A percentile compares a stretch with the other conserved stretches of the same genome.
These are phyloP conservation scores for Ramalina peruviana DNA, from an alignment of 495 filamentous ascomycete genomes.

Conservation along the genomic window DNA sequence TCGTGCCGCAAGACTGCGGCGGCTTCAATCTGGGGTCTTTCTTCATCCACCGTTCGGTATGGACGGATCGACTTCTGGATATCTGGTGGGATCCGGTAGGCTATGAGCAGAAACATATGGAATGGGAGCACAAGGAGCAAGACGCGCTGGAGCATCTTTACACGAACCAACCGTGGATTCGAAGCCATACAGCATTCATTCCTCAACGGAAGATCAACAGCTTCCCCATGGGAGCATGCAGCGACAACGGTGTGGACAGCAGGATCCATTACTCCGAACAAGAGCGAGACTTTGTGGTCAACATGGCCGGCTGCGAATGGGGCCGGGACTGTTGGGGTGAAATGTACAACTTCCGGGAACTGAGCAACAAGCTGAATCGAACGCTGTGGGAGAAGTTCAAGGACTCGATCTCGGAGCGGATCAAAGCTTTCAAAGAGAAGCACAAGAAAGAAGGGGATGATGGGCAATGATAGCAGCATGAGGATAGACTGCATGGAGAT, in stretches of 20 bases:
- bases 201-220: slow-evolving; percentile 88
- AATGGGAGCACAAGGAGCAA: slow-evolving; percentile 98
- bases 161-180: slow-evolving; percentile 80
- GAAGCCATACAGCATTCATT: slow-evolving; percentile 76
- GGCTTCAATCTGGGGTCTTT: slow-evolving; percentile 97
- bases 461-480: neutral
- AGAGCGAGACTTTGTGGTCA: slow-evolving; percentile 89
- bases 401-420: slow-evolving; percentile 18
- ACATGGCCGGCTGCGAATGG: slow-evolving; percentile 97
- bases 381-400: slow-evolving; percentile 56
- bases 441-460: slow-evolving; percentile 13
- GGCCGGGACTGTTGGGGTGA: slow-evolving; percentile 96
- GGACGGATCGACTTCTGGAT: slow-evolving; percentile 87
- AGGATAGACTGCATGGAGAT: neutral
- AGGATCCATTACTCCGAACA: slow-evolving; percentile 73
- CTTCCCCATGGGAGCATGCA: slow-evolving; percentile 83
- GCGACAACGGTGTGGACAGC: slow-evolving; percentile 57
- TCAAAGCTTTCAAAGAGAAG: slow-evolving; percentile 14
- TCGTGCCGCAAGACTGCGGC: slow-evolving; percentile 85
- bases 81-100: slow-evolving; percentile 98
- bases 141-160: slow-evolving; percentile 91
- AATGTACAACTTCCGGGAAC: slow-evolving; percentile 82
- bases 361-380: slow-evolving; percentile 76
- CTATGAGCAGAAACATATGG: slow-evolving; percentile 98
- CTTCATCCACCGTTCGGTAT: slow-evolving; percentile 69